phyloP scores from a whole-genome alignment of 148 eudicot species.

The Rhododendron molle region DNA sequence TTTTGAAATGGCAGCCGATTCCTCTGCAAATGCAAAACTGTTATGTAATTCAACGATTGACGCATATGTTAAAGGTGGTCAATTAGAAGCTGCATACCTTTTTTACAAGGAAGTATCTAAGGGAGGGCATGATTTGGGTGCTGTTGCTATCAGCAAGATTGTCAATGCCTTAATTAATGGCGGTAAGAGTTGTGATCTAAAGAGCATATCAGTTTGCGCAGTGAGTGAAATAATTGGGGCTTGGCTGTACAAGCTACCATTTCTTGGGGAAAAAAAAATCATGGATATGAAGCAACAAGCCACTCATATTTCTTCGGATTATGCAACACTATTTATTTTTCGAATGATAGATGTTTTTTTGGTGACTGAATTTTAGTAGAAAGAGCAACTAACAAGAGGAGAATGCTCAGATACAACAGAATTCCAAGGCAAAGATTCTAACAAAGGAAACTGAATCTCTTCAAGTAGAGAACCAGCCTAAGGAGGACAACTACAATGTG shows the following conservation, averaged over 20 bases:
- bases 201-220: background rate
- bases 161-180: conserved; percentile 56
- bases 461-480: background rate
- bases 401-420: background rate
- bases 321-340: background rate
- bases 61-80: conserved; percentile 47
- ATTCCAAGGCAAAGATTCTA: background rate
- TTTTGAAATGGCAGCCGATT: conserved; percentile 32
- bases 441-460: background rate
- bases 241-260: background rate
- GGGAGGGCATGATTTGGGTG: conserved; percentile 46
- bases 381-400: background rate
- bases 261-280: background rate
- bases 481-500: background rate
- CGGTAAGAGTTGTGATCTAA: conserved; percentile 38
- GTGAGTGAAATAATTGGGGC: background rate
- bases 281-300: background rate
- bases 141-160: conserved; percentile 67
- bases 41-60: conserved; percentile 55
- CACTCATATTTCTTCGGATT: background rate
- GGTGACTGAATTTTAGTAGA: background rate
- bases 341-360: background rate
- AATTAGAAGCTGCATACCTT: conserved; percentile 50
- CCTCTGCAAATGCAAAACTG: conserved; percentile 26
- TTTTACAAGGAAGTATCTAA: conserved; percentile 45